Base-by-base conservation (phyloP, 2,329 filamentous ascomycete genomes). In the Bipolaris zeicola region DNA sequence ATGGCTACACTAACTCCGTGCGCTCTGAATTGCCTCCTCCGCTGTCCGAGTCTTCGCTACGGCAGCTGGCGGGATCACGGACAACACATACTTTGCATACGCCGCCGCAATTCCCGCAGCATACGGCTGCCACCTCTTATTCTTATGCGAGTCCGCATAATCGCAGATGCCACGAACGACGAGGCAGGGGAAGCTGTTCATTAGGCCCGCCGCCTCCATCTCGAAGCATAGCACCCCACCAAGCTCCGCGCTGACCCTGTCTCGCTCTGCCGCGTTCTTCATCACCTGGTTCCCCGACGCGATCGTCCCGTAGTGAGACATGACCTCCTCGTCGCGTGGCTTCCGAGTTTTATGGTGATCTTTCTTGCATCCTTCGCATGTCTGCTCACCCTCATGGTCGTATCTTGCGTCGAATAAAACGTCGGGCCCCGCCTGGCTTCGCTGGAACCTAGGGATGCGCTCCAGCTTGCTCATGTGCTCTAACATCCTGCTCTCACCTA, bases 251-350 rank as follows among this genome's bases (percentile, higher is more conserved):
- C 55, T 55, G 60, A 80, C 60, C 1, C 16, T 24, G 49, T 81
- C 78, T 10, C 78, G 70, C n/a, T 73, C 57, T 10, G 63, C 43
- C 0, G 71, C 77, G 7, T 73, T 75, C 51, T 75, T 78, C 55
- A 82, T 76, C 0, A 81, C 76, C 1, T 64, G 71, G 50, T 81
- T 75, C 13, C 73, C 77, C 0, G 77, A 80, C 5, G 71, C 79
- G 0, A 81, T 68, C 1, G 60, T 50, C 0, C 79, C 79, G 33
- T 80, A 63, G 48, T 78, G 74, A 1, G 80, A 52, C 0, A 22
- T 53, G 42, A 72, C 68, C 3, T 53, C 39, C 44, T 6, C 7
- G 43, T 54, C 33, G 50, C 34, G 24, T 2, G 24, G 6, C 24
- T 26, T 6, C 24, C 24, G 24, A 26, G 6, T 5, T 26, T 26